phyloP scores from a whole-genome alignment of 1,139 yeast species.

The Geotrichum klebahnii region DNA sequence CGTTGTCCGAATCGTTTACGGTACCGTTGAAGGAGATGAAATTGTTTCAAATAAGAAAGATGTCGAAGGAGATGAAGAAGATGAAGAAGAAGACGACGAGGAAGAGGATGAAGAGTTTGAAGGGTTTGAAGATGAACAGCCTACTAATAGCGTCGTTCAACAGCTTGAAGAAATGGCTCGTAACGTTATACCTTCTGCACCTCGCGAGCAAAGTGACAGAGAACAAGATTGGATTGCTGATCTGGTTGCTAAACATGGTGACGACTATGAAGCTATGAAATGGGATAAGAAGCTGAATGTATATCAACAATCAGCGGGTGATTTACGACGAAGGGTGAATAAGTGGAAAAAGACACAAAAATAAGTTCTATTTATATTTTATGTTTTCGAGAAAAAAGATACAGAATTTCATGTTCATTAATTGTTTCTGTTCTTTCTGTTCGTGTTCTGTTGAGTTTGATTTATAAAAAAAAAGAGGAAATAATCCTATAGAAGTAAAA shows the following conservation, averaged over 20 bases:
- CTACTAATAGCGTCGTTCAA: constrained; percentile 50
- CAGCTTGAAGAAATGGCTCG: constrained; percentile 68
- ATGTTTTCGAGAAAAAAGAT: neutral
- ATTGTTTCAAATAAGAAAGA: no score
- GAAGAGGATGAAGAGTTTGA: constrained; percentile 31
- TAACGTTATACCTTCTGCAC: constrained; percentile 46
- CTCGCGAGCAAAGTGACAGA: constrained; percentile 61
- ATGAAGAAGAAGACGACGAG: constrained; percentile 34
- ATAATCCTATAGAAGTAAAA: no score
- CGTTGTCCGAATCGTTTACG: constrained; percentile 66
- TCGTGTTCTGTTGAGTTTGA: no score
- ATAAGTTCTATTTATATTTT: neutral
- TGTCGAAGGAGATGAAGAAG: constrained; percentile 34
- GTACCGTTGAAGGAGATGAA: no score
- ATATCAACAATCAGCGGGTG: constrained; percentile 81
- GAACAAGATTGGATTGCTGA: constrained; percentile 69
- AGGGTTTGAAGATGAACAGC: constrained; percentile 28
- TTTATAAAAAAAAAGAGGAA: no score
- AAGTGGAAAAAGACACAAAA: constrained; percentile 55
- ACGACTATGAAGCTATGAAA: constrained; percentile 82
- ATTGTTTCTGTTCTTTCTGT: neutral
- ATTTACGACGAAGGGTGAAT: constrained; percentile 60
- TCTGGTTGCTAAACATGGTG: constrained; percentile 75
- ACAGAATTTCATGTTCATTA: neutral
- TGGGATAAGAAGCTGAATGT: constrained; percentile 85